These are phyloP conservation scores for Aspergillus mulundensis DNA, from an alignment of 495 filamentous ascomycete genomes.

Conservation along the genomic window DNA sequence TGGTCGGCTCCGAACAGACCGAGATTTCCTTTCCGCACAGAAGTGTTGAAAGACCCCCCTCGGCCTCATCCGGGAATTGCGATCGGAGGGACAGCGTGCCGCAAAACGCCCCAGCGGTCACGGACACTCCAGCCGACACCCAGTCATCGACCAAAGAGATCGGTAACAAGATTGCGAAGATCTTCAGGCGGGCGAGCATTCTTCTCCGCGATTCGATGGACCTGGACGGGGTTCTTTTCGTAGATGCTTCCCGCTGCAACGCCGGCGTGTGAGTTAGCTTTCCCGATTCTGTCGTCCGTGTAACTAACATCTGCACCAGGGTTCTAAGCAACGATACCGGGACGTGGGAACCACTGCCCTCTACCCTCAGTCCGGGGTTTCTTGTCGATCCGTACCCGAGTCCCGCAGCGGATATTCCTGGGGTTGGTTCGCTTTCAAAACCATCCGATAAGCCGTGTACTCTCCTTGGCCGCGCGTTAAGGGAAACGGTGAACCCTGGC, in stretches of 20 bases:
- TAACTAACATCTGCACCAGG: conserved; percentile 1
- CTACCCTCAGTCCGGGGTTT: conserved; percentile 14
- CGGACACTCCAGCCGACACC: not conserved
- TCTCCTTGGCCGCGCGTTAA: conserved; percentile 4
- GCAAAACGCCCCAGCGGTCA: not conserved
- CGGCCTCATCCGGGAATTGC: not conserved
- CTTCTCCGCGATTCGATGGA: conserved; percentile 38
- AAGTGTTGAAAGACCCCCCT: not conserved
- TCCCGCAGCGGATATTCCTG: conserved; percentile 14
- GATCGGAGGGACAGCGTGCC: not conserved
- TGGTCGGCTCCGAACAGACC: conserved; percentile 6
- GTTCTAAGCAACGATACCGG: conserved; percentile 10
- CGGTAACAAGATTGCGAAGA: conserved; percentile 16
- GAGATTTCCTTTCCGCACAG: conserved; percentile 1
- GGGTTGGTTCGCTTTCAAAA: conserved; percentile 20
- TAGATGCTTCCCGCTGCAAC: conserved; percentile 31
- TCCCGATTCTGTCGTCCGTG: too few species aligned
- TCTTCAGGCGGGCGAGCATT: conserved; percentile 35
- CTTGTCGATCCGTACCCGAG: conserved; percentile 19
- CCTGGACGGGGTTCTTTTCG: conserved; percentile 40
- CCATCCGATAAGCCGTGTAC: conserved; percentile 12
- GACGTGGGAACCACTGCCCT: conserved; percentile 27
- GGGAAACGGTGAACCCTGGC: not conserved
- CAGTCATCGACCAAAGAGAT: not conserved
- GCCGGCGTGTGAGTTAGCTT: conserved; percentile 23